Conservation (phyloP, 2,329 filamentous ascomycete species). For the Pseudocercospora macadamiae region DNA sequence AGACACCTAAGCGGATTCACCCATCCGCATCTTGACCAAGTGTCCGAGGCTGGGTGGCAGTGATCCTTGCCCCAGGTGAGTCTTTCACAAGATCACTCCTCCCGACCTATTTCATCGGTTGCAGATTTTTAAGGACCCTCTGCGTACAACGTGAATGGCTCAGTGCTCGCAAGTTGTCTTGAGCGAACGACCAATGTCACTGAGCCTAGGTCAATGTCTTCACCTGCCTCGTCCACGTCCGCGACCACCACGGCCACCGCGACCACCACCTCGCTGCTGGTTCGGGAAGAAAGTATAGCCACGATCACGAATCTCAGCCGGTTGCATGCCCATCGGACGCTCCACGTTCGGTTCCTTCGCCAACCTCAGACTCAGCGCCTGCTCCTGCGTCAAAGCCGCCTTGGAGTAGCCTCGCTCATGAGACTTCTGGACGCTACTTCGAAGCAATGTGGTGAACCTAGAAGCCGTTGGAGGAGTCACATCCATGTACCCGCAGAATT, state of each 20-base stretch:
- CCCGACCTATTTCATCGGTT: no score
- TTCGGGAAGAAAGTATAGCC: slow-evolving; percentile 24
- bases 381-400: slow-evolving; percentile 23
- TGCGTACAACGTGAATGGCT: no score
- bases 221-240: neutral
- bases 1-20: no score
- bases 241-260: neutral
- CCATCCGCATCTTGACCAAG: no score
- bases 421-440: slow-evolving; percentile 20
- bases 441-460: slow-evolving; percentile 23
- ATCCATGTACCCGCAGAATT: slow-evolving; percentile 25
- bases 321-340: slow-evolving; percentile 15
- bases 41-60: no score
- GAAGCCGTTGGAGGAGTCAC: slow-evolving; percentile 10
- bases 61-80: no score
- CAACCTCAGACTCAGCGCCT: slow-evolving; percentile 24
- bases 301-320: neutral
- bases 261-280: slow-evolving; percentile 4
- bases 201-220: no score
- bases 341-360: slow-evolving; percentile 22
- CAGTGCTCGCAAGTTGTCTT: no score
- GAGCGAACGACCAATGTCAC: no score
- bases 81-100: no score
- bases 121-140: no score
- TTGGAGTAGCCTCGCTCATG: slow-evolving; percentile 26